These are phyloP conservation scores for Diaporthe citri DNA, from an alignment of 2,329 filamentous ascomycete genomes.

Conservation along the genomic window DNA sequence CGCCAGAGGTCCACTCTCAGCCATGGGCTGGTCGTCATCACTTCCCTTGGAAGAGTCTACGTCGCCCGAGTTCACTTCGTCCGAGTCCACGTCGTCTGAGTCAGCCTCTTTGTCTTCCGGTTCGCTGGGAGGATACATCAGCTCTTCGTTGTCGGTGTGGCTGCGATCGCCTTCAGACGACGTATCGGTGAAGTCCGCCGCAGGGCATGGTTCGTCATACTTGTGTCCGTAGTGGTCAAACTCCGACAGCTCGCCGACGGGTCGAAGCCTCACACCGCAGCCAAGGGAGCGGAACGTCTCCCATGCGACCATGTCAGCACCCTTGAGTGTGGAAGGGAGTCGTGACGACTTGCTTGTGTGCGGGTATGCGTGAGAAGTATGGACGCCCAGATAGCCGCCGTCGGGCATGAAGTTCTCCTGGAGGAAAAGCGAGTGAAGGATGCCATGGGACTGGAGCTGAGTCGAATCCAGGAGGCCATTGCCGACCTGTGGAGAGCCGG, in stretches of 20 bases:
- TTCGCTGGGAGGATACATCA: background rate
- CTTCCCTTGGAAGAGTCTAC: background rate
- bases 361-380: constrained; percentile 61
- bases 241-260: background rate
- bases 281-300: constrained; percentile 39
- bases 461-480: background rate
- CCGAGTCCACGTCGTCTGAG: background rate
- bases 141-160: background rate
- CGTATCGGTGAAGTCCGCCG: background rate
- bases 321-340: constrained; percentile 58
- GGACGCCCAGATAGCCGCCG: constrained; percentile 58
- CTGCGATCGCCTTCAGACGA: background rate
- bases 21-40: background rate
- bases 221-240: background rate
- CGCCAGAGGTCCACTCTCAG: no score
- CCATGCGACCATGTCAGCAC: constrained; percentile 58
- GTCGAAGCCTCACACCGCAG: background rate
- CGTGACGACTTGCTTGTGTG: constrained; percentile 51
- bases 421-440: background rate
- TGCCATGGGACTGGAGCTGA: background rate
- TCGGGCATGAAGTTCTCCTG: constrained; percentile 11
- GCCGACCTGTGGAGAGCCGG: fast-evolving
- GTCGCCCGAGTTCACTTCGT: background rate
- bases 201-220: background rate
- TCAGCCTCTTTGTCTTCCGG: background rate